A percentile compares a stretch with the other conserved stretches of the same genome.
Evolutionary conservation across 2,329 filamentous ascomycete species (phyloP).

Genomic region (Penicillium sp.): DNA sequence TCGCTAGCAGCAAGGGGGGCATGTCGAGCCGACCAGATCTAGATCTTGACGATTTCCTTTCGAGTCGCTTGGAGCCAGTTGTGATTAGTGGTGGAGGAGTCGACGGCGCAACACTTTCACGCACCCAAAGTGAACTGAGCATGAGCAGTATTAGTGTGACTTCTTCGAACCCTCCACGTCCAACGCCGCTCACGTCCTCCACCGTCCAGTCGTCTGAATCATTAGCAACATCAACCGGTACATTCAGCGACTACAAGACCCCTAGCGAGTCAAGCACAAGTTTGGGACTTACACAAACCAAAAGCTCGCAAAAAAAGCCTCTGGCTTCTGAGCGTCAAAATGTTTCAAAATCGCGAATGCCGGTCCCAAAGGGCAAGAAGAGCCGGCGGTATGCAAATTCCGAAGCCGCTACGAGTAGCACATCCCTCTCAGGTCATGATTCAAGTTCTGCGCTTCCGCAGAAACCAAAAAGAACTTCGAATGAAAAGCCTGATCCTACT

Average conservation of each 20-base stretch:
- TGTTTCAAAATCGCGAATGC: constrained; percentile 18
- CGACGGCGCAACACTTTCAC: constrained; percentile 32
- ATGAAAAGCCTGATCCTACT: background rate
- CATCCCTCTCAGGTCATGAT: constrained; percentile 23
- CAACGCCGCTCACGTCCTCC: constrained; percentile 23
- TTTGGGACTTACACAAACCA: constrained; percentile 1
- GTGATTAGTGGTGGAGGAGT: constrained; percentile 48
- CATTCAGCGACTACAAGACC: constrained; percentile 17
- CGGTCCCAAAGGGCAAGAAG: constrained; percentile 24
- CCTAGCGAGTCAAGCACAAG: constrained; percentile 5
- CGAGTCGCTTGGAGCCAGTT: constrained; percentile 49
- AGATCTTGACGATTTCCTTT: constrained; percentile 50
- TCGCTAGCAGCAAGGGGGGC: constrained; percentile 43
- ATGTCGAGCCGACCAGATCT: constrained; percentile 40
- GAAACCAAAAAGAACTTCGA: constrained; percentile 2
- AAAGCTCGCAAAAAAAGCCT: constrained; percentile 7
- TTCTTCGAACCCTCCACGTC: constrained; percentile 26
- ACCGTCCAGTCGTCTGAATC: constrained; percentile 36
- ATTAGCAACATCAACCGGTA: constrained; percentile 27
- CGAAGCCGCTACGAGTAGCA: constrained; percentile 21
- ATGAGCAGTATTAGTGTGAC: constrained; percentile 33
- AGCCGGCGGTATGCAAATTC: constrained; percentile 19
- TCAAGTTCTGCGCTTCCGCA: constrained; percentile 11
- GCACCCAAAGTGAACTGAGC: constrained; percentile 43
- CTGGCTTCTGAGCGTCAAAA: background rate